Conservation (phyloP, 2,329 filamentous ascomycete genomes). For the Teratosphaeria nubilosa region DNA sequence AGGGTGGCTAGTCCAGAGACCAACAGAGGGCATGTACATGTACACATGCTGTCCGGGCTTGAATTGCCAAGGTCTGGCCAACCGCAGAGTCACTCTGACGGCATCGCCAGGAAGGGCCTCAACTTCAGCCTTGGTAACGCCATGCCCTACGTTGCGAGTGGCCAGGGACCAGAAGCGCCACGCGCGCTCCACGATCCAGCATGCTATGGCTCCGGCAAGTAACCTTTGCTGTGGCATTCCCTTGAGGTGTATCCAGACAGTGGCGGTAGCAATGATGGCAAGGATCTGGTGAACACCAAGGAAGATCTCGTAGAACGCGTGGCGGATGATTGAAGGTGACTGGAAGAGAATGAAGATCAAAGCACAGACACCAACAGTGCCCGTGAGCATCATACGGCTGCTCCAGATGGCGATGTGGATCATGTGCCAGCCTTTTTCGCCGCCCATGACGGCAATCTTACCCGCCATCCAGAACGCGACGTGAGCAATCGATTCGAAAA, state of each 20-base stretch:
- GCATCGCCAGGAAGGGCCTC: constrained; percentile 70
- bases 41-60: constrained; percentile 69
- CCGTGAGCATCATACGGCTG: constrained; percentile 46
- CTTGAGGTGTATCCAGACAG: constrained; percentile 57
- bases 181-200: constrained; percentile 58
- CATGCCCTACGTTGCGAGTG: constrained; percentile 56
- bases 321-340: constrained; percentile 59
- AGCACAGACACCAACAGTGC: constrained; percentile 51
- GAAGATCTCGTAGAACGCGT: constrained; percentile 73
- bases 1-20: constrained; percentile 65
- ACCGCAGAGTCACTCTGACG: constrained; percentile 59
- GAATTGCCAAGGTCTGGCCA: constrained; percentile 69
- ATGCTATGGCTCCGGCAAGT: constrained; percentile 50
- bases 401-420: constrained; percentile 31
- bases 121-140: constrained; percentile 58
- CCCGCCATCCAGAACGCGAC: constrained; percentile 48
- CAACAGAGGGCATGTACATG: constrained; percentile 63
- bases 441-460: constrained; percentile 29
- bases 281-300: constrained; percentile 60
- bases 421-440: constrained; percentile 41
- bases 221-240: constrained; percentile 51
- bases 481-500: constrained; percentile 59
- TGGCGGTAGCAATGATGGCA: constrained; percentile 50
- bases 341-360: constrained; percentile 57
- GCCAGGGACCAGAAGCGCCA: constrained; percentile 50